These are phyloP conservation scores for Backusella mclennaniae DNA, from an alignment of 192 early-diverging fungal species.

Conservation along the genomic window DNA sequence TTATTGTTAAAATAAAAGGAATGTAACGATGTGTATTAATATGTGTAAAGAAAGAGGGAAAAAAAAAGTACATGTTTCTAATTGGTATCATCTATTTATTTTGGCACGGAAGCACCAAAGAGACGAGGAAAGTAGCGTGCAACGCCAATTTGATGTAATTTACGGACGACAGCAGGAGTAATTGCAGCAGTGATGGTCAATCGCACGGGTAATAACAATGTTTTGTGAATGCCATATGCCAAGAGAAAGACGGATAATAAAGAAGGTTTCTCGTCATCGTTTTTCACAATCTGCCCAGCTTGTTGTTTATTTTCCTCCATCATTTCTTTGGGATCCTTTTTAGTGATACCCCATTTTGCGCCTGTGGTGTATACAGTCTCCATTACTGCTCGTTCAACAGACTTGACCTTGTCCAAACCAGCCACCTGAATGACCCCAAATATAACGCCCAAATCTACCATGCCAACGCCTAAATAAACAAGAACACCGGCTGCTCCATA, in stretches of 20 bases:
- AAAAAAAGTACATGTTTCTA: not conserved
- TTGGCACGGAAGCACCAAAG: constrained; percentile 5
- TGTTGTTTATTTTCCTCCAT: not conserved
- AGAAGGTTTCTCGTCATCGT: constrained; percentile 34
- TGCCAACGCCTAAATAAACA: constrained; percentile 49
- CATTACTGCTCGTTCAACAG: constrained; percentile 37
- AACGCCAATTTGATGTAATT: constrained; percentile 49
- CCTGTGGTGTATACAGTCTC: constrained; percentile 29
- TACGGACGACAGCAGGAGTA: constrained; percentile 53
- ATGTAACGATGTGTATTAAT: not conserved
- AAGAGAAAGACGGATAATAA: constrained; percentile 50
- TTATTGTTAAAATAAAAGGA: not conserved
- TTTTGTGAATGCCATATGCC: constrained; percentile 61
- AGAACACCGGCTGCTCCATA: constrained; percentile 49
- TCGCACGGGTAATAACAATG: constrained; percentile 52
- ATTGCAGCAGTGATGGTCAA: constrained; percentile 52
- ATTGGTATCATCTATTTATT: constrained; percentile 1
- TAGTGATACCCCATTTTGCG: not conserved
- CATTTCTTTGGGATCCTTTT: not conserved
- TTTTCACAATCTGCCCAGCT: not conserved
- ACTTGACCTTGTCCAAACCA: constrained; percentile 52
- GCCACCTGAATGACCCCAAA: constrained; percentile 46
- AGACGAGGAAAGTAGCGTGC: constrained; percentile 22
- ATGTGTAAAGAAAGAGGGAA: not conserved
- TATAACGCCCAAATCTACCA: constrained; percentile 46